Conservation (phyloP, 108 stramenopile genomes). For the Nitzschia putrida region DNA sequence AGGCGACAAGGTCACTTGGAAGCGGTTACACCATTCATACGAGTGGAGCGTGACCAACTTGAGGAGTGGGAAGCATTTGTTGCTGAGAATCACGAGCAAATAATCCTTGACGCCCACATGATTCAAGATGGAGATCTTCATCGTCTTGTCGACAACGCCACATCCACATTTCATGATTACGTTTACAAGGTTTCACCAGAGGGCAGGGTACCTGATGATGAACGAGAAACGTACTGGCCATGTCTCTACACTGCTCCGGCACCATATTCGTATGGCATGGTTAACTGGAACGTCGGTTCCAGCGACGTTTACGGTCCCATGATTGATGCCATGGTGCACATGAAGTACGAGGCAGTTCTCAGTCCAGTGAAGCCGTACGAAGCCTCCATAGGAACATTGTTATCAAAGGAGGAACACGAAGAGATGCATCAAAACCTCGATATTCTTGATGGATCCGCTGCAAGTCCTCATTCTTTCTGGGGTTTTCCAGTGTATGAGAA, state of each 20-base stretch:
- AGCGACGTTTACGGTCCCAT: neutral
- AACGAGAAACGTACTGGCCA: neutral
- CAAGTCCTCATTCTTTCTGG: conserved; percentile 5
- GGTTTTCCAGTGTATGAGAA: neutral
- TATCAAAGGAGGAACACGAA: conserved; percentile 9
- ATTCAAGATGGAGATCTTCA: conserved; percentile 11
- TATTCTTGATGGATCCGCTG: neutral
- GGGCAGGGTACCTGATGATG: neutral
- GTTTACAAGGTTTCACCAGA: neutral
- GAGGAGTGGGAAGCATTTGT: neutral
- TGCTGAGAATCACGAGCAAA: neutral
- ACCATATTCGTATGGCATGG: neutral
- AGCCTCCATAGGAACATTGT: neutral
- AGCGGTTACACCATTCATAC: neutral
- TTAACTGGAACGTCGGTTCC: conserved; percentile 15
- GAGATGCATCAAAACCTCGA: conserved; percentile 5
- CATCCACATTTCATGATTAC: neutral
- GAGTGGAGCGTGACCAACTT: neutral
- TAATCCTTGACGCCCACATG: neutral
- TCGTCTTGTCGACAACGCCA: neutral
- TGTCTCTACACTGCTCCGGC: neutral
- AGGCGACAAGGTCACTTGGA: neutral
- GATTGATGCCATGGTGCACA: neutral
- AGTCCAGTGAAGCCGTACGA: neutral
- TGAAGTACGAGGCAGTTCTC: neutral